Evolutionary conservation across 2,329 filamentous ascomycete species (phyloP), one percentile per base, ranked within the genome.

Genomic region (Didymella lethalis): DNA sequence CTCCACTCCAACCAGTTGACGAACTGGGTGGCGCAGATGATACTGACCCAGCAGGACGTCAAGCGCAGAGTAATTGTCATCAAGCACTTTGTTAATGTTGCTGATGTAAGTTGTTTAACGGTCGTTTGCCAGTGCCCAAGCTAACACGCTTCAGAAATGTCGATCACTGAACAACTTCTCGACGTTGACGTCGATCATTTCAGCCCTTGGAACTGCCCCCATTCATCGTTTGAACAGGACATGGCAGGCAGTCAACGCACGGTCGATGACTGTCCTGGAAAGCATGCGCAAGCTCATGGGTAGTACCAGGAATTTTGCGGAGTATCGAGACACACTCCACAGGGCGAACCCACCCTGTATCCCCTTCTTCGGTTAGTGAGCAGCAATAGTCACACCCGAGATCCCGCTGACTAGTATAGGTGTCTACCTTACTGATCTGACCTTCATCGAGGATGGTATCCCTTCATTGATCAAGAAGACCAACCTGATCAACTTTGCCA

Each of bases 21-120:
- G 6, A 99, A 98, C 75, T 99, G 95, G 95, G 95, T 98, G 49
- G 95, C 95, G 29, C 94, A 98, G 78, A 98, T 99, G 95, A 98
- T 99, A 67, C 80, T 99, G 62, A 93, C 90, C 0, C 95, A 99
- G 78, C 86, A 89, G 69, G 95, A 99, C 75, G 91, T 97, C 63
- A 97, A 95, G 82, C 96, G 96, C 78, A 88, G 95, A 68, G 94
- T 98, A 26, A 91, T 96, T 32, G 95, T 99, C 44, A 97, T 99
- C 78, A 98, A 98, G 78, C 95, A 98, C 77, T 99, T 98, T 80
- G 93, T 99, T 60, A 87, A 91, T 36, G 93, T 99, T 61, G 95
- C 95, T 62, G 95, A 99, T 81, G 93, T 96, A 84, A 82, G 89
- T 85, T 28, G 18, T 48, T 32, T 36, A 10, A 50, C 41, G 45